Conservation (phyloP, 1,284 basidiomycete species). For the Cryptococcus sp. region DNA sequence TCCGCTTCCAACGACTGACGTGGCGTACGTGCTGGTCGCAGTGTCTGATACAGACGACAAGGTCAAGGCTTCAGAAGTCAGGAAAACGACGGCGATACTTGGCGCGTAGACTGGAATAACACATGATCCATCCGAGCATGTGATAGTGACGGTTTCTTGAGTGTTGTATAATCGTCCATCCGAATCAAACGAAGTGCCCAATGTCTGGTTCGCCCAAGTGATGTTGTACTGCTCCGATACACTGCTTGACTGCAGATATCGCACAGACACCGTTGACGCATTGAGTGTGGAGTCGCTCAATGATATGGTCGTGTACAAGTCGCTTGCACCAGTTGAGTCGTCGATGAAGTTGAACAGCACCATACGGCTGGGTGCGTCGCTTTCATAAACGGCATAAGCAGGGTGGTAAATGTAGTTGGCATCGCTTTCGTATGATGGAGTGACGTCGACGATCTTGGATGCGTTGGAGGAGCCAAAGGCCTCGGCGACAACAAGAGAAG, state of each 20-base stretch:
- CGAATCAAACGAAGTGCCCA: slow-evolving; percentile 64
- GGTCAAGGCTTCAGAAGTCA: slow-evolving; percentile 57
- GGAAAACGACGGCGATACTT: slow-evolving; percentile 69
- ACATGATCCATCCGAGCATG: slow-evolving; percentile 62
- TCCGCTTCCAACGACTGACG: slow-evolving; percentile 49
- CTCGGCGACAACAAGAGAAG: slow-evolving; percentile 68
- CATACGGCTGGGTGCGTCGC: slow-evolving; percentile 57
- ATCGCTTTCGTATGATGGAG: slow-evolving; percentile 45
- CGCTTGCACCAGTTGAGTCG: slow-evolving; percentile 54
- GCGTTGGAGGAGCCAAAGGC: slow-evolving; percentile 64
- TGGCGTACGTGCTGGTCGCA: slow-evolving; percentile 60
- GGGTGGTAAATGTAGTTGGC: slow-evolving; percentile 61
- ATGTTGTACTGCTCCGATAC: slow-evolving; percentile 68
- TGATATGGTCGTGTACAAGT: slow-evolving; percentile 36
- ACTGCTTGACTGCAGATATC: slow-evolving; percentile 54
- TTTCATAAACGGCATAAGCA: slow-evolving; percentile 68
- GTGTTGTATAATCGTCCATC: slow-evolving; percentile 65
- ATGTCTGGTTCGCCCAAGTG: slow-evolving; percentile 71
- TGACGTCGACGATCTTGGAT: slow-evolving; percentile 63
- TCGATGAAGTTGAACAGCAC: slow-evolving; percentile 67
- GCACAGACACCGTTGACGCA: slow-evolving; percentile 21
- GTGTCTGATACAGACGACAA: slow-evolving; percentile 50
- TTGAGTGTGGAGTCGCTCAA: slow-evolving; percentile 43
- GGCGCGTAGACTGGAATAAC: slow-evolving; percentile 67
- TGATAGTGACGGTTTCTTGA: slow-evolving; percentile 59